Evolutionary conservation across 1,284 basidiomycete genomes (phyloP).

Genomic region (Microstroma glucosiphilum): DNA sequence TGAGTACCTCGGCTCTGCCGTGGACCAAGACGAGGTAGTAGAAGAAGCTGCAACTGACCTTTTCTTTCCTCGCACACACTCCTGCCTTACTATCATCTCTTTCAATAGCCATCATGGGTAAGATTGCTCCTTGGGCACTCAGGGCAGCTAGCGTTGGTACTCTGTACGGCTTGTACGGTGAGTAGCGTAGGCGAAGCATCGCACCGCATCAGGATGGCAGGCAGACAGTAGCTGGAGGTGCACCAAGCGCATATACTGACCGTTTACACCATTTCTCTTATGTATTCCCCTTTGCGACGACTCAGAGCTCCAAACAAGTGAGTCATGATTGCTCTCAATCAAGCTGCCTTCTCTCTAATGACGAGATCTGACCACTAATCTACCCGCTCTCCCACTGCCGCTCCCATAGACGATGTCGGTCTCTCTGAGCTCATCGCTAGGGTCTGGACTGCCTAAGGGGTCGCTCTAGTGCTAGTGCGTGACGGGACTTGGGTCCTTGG

Average conservation of each 20-base stretch:
- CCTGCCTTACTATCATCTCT: background rate
- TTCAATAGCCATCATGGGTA: conserved; percentile 60
- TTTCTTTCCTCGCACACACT: background rate
- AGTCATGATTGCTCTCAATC: too few relatives aligned
- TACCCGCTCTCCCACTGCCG: too few relatives aligned
- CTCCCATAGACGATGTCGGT: conserved; percentile 91
- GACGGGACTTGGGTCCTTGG: too few relatives aligned
- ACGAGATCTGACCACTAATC: too few relatives aligned
- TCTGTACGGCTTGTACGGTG: conserved; percentile 74
- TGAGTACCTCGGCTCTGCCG: background rate
- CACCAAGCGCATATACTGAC: background rate
- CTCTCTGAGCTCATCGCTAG: conserved; percentile 66
- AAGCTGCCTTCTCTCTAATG: too few relatives aligned
- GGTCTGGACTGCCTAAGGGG: conserved; percentile 61
- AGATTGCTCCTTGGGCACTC: conserved; percentile 66
- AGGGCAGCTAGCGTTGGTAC: conserved; percentile 73
- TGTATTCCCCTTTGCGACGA: conserved; percentile 3
- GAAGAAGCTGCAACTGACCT: background rate
- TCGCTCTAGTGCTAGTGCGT: too few relatives aligned
- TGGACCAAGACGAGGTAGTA: background rate
- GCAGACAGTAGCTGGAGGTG: background rate
- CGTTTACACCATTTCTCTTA: background rate
- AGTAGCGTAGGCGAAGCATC: too few relatives aligned
- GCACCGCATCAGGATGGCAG: too few relatives aligned
- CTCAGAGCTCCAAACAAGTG: conserved; percentile 17